Evolutionary conservation across 1,284 basidiomycete genomes (phyloP), one percentile per base, ranked within the genome.

Genomic region (Ustilago hordei): DNA sequence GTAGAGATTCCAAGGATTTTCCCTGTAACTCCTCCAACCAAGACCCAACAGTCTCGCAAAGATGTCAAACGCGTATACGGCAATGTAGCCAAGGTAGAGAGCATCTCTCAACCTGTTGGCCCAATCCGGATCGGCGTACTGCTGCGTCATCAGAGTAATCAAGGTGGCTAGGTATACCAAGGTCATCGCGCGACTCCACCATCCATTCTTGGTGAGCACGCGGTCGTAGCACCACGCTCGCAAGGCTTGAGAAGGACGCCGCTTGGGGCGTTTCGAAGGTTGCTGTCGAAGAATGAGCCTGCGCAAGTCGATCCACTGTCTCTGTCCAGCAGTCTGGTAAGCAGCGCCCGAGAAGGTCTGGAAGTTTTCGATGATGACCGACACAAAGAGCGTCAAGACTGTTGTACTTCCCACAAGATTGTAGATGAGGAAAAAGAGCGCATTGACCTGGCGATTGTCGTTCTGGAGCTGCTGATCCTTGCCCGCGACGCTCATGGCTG

Each of bases 311-410:
- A 95, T 93, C 96, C 96, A 99, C 86, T 95, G 94, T 64, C 93
- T 89, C 85, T 98, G 96, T n/a, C 94, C 90, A 60, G 92, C 90
- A 0, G 95, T 98, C 54, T 83, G 76, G 68, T 72, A 86, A 93
- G 88, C 65, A 93, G 91, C 5, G 92, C 95, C 39, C 90, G 91
- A 36, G 93, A 95, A 82, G 91, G 92, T 23, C 91, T 91, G 75
- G 87, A 98, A 98, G 86, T 97, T 97, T 61, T 93, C 92, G 83
- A 98, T 98, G 86, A 98, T 97, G 86, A 98, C 95, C 88, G 93
- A 81, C 28, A 88, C 85, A 92, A 84, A 78, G 67, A 81, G 82
- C 23, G 82, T 83, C 56, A 86, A 62, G 35, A 86, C 95, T 56
- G 98, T 92, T 34, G 95, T 92, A 4, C 91, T 95, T 43, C 96